Evolutionary conservation across 2,329 filamentous ascomycete species (phyloP).

Genomic region (Drechslerella stenobrocha): DNA sequence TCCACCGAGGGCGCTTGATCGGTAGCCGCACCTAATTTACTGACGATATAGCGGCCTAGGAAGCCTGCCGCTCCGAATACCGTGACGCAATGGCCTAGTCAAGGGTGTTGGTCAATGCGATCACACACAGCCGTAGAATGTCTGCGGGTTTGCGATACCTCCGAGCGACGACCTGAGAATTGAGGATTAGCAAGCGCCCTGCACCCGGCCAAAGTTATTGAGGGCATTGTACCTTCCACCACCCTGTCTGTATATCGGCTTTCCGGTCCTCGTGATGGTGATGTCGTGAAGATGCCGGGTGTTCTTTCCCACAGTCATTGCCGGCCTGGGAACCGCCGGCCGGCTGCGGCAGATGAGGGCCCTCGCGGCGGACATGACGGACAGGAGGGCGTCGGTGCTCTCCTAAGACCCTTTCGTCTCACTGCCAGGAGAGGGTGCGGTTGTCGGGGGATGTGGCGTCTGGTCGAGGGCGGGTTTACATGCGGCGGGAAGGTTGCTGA

Average conservation of each 20-base stretch:
- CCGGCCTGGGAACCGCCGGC: slow-evolving; percentile 55
- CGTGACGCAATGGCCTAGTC: slow-evolving; percentile 84
- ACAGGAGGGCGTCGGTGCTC: slow-evolving; percentile 8
- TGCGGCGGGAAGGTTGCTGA: slow-evolving; percentile 31
- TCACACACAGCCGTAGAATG: neutral
- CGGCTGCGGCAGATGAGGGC: slow-evolving; percentile 58
- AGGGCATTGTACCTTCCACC: slow-evolving; percentile 71
- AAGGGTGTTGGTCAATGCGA: slow-evolving; percentile 47
- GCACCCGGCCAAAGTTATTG: neutral
- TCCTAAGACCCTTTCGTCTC: slow-evolving; percentile 7
- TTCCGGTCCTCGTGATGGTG: slow-evolving; percentile 90
- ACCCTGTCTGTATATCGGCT: slow-evolving; percentile 87
- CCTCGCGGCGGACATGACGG: slow-evolving; percentile 39
- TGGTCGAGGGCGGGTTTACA: slow-evolving; percentile 33
- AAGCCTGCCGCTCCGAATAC: slow-evolving; percentile 98
- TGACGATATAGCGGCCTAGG: slow-evolving; percentile 95
- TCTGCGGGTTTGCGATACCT: slow-evolving; percentile 62
- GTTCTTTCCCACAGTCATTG: slow-evolving; percentile 54
- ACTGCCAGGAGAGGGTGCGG: slow-evolving; percentile 20
- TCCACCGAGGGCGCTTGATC: neutral
- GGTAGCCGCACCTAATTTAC: slow-evolving; percentile 71
- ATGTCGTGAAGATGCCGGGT: slow-evolving; percentile 72
- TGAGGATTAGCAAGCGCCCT: slow-evolving; percentile 18
- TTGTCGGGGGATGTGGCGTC: slow-evolving; percentile 4
- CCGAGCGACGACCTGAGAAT: slow-evolving; percentile 73